Percentiles rank a stretch among this genome's conserved stretches.
phyloP scores from a whole-genome alignment of 768 basidiomycete genomes.

The Candolleomyces aberdarensis region DNA sequence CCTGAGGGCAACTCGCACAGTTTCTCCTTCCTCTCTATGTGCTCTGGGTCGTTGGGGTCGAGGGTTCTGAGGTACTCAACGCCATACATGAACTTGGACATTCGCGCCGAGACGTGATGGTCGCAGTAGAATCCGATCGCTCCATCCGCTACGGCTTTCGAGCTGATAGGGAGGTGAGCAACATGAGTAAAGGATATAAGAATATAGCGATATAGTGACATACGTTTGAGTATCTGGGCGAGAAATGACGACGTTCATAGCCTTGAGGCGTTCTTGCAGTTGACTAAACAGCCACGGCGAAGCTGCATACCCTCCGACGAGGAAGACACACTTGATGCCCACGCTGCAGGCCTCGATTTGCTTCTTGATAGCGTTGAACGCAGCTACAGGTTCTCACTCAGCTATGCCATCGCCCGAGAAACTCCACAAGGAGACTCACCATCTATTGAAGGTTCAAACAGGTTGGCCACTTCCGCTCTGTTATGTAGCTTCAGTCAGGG shows the following conservation, averaged over 20 bases:
- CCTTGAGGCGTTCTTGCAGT: conserved; percentile 63
- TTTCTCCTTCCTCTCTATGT: conserved; percentile 57
- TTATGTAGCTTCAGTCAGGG: not conserved
- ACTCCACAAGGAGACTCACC: conserved; percentile 23
- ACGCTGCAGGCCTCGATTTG: conserved; percentile 64
- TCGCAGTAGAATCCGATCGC: conserved; percentile 84
- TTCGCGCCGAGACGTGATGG: conserved; percentile 77
- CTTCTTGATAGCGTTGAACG: conserved; percentile 61
- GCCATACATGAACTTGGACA: conserved; percentile 81
- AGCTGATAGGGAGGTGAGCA: conserved; percentile 43
- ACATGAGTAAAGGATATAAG: not conserved
- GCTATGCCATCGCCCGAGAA: not conserved
- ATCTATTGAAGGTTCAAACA: conserved; percentile 79
- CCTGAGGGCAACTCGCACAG: conserved; percentile 77
- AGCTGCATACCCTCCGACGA: conserved; percentile 82
- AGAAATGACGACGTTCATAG: conserved; percentile 58
- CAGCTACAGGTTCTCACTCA: conserved; percentile 37
- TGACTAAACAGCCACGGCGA: conserved; percentile 80
- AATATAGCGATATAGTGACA: conserved; percentile 16
- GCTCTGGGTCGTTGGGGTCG: conserved; percentile 63
- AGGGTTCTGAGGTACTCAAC: conserved; percentile 75
- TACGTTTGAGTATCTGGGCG: conserved; percentile 81
- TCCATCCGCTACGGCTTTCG: conserved; percentile 83
- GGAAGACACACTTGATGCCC: conserved; percentile 77
- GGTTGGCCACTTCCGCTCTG: conserved; percentile 51